Conservation (phyloP, 345 rosid species). For the Eucalyptus urophylla region DNA sequence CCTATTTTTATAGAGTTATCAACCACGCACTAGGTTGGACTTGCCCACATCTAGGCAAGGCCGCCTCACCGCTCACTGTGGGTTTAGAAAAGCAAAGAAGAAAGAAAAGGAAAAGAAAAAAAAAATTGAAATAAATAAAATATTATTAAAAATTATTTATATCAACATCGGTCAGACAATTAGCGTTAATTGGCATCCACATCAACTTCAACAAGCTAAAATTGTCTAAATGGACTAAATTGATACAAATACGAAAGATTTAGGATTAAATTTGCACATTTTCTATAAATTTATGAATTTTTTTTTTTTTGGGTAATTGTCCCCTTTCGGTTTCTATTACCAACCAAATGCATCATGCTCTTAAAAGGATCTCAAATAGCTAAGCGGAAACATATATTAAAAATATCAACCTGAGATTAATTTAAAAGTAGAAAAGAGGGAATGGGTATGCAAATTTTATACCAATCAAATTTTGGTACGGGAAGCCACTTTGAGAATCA, state of each 20-base stretch:
- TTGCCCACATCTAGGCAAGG: too few relatives aligned
- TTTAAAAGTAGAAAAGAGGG: not conserved
- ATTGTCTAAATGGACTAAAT: too few relatives aligned
- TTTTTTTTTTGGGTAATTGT: too few relatives aligned
- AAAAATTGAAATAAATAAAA: too few relatives aligned
- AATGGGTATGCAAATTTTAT: not conserved
- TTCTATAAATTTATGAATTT: too few relatives aligned
- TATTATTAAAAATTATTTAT: too few relatives aligned
- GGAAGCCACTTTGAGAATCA: not conserved
- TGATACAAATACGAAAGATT: rapidly evolving
- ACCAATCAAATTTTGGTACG: not conserved
- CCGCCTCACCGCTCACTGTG: rapidly evolving
- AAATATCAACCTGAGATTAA: not conserved
- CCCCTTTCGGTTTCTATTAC: not conserved
- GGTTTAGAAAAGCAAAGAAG: too few relatives aligned
- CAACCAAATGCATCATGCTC: not conserved
- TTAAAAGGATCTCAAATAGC: not conserved
- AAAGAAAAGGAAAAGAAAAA: too few relatives aligned
- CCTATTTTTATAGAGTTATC: too few relatives aligned
- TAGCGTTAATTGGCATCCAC: too few relatives aligned
- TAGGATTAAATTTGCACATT: rapidly evolving
- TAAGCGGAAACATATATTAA: not conserved
- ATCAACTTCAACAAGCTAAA: too few relatives aligned
- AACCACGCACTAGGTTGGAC: rapidly evolving
- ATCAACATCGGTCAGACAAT: rapidly evolving